Base-by-base conservation (phyloP, 495 filamentous ascomycete genomes). In the Talaromyces thailandensis region DNA sequence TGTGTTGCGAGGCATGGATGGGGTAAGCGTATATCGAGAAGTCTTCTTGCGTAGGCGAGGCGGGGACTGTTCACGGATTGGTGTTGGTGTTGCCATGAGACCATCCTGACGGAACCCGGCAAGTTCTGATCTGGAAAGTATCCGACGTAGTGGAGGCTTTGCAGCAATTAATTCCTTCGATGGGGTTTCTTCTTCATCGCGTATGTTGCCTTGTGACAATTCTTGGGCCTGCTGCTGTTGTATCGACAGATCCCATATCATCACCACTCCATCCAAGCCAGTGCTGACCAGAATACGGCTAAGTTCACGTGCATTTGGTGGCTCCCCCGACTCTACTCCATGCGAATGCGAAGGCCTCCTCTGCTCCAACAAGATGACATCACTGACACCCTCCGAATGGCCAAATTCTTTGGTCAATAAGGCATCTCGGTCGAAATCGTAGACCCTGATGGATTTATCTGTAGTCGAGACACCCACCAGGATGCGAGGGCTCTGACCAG, bases 381-480 rank as follows among this genome's bases (percentile, higher is more conserved):
- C 92, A 48, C 90, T 94, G 48, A 98, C 87, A 48, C 91, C 88
- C 68, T 96, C 92, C 0, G 91, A 95, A 69, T 98, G 94, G 14
- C 94, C 95, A 81, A 91, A 96, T 72, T 96, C 94, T 40, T 90
- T 86, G 26, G 90, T 87, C 58, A 97, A 75, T 64, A 98, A 85
- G 25, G 77, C 70, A 14, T 93, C 93, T 45, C 82, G 81, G 52
- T 88, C 86, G 16, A 86, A 76, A 64, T 95, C 89, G 70, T 98
- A 98, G 3, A 98, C 75, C 23, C 94, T 81, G 62, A 98, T 86
- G 6, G 94, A 97, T 69, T 96, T 98, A 71, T 98, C 94, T 4
- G 89, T 95, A 65, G 89, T 91, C 6, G 95, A 96, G 25, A 95
- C 80, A 21, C 90, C 94, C 26, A 92, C 75, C 61, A 98, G 80